Evolutionary conservation across 306 rosid genomes (phyloP).

Genomic region (Prunus mume): DNA sequence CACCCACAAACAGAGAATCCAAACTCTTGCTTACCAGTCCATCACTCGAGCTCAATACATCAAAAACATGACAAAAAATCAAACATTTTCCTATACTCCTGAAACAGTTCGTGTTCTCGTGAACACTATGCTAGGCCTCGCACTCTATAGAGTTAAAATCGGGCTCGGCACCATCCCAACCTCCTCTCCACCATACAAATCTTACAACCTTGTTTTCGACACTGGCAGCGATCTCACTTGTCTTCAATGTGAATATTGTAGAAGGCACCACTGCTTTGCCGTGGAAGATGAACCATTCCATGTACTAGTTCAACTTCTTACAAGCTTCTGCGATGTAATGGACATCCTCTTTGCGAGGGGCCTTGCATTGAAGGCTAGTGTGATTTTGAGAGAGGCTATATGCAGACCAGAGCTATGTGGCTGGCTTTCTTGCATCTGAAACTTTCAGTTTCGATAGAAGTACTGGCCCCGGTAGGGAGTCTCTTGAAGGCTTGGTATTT

Average conservation of each 20-base stretch:
- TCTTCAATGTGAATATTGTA: not conserved
- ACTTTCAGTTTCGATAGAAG: not conserved
- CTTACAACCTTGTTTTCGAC: not conserved
- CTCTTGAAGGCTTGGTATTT: not conserved
- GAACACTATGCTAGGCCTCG: not conserved
- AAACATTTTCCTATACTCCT: not conserved
- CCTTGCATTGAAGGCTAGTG: not conserved
- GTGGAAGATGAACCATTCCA: not conserved
- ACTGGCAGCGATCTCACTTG: not conserved
- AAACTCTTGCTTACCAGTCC: not conserved
- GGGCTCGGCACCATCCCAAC: not conserved
- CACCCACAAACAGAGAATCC: not conserved
- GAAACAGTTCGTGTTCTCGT: not conserved
- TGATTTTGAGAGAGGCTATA: not conserved
- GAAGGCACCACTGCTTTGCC: not conserved
- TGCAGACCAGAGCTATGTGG: not conserved
- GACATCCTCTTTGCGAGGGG: not conserved
- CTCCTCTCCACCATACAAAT: not conserved
- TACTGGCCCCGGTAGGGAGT: not conserved
- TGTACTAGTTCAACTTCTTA: not conserved
- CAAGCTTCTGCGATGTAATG: not conserved
- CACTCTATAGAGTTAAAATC: not conserved
- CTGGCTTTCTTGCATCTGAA: not conserved
- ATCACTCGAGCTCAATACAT: not conserved
- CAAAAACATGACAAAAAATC: not conserved